Evolutionary conservation across 164 flowering plant genomes (phyloP).

Genomic region (Chloranthus sessilifolius): DNA sequence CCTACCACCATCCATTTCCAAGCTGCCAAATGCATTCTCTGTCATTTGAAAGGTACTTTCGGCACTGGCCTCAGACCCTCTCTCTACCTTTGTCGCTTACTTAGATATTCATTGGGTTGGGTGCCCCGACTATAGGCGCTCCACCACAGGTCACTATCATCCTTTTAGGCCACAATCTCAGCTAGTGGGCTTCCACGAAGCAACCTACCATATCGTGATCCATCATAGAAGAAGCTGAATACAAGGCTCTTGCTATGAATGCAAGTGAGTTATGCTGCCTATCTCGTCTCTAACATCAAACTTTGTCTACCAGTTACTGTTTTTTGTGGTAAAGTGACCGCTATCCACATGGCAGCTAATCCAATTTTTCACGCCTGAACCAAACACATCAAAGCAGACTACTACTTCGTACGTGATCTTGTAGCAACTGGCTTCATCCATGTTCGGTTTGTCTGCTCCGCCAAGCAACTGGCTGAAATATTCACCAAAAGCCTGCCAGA

Average conservation of each 20-base stretch:
- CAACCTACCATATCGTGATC: background rate
- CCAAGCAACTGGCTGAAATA: background rate
- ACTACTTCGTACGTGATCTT: constrained; percentile 1
- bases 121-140: background rate
- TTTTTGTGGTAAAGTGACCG: background rate
- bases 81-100: background rate
- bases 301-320: background rate
- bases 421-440: background rate
- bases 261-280: background rate
- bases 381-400: background rate
- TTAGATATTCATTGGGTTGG: background rate
- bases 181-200: background rate
- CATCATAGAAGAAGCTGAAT: background rate
- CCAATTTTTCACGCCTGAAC: background rate
- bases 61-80: background rate
- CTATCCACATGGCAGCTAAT: background rate
- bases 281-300: background rate
- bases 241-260: background rate
- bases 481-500: background rate
- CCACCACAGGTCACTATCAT: background rate
- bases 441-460: background rate
- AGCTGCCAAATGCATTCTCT: background rate
- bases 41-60: background rate
- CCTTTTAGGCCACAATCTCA: background rate
- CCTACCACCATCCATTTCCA: background rate